Base-by-base conservation (phyloP, 2,329 filamentous ascomycete genomes). In the Penicillium sp. region DNA sequence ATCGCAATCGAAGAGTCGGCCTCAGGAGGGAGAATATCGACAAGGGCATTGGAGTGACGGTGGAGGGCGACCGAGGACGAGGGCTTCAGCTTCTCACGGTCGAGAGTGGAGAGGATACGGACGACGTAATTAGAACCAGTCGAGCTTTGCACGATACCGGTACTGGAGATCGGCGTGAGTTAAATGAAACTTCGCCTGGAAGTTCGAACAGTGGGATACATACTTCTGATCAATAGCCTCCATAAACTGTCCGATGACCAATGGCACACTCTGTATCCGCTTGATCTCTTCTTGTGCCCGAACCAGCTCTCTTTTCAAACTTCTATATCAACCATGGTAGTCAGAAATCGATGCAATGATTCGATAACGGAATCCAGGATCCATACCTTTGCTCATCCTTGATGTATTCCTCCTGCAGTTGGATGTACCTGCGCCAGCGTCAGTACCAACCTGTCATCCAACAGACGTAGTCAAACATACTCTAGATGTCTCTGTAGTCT, bases 201-300 rank as follows among this genome's bases (percentile, higher is more conserved):
- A 40, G 43, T 45, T 26, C 7, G 41, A 30, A 35, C 35, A 43
- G 13, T 30, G 23, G 47, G 56, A 35, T 46, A 19, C 84, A 74
- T 82, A 96, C 91, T 97, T 99, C 78, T 99, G 94, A 75, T 99
- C 94, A 71, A 99, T 99, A 52, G 94, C 94, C 78, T 99, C 94
- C 94, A 99, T 99, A 73, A 99, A 99, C 77, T 99, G 94, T 57
- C 94, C 94, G 73, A 99, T 99, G 60, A 99, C 94, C 59, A 99
- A 79, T 27, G 94, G 94, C 51, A 99, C 94, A 74, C 91, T 97
- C 79, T 99, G 94, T 74, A 99, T 99, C 63, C 94, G 87, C 82
- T 99, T 99, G 80, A 99, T 99, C 80, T 99, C 94, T 76, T 99
- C 94, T 74, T 99, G 94, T 65, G 94, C 94, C 66, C 94, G 87